Evolutionary conservation across 345 rosid species (phyloP).

Genomic region (Euphorbia tirucalli): DNA sequence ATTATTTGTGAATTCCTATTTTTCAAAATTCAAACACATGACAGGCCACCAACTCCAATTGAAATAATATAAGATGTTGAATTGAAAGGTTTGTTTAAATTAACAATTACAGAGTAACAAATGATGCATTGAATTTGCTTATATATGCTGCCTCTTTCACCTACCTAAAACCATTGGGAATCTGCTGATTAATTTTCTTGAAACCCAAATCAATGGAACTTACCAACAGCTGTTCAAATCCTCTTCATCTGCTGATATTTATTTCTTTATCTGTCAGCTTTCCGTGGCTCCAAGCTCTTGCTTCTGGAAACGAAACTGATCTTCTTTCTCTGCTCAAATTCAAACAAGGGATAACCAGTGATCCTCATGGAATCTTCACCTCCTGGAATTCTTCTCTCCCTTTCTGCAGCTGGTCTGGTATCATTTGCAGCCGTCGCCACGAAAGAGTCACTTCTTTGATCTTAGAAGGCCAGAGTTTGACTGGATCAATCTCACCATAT

Average conservation of each 20-base stretch:
- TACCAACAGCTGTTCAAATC: not conserved
- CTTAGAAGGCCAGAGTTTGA: not conserved
- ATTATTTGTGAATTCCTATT: too few relatives aligned
- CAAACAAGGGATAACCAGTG: conserved; percentile 5
- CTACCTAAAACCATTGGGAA: too few relatives aligned
- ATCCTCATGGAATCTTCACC: conserved; percentile 14
- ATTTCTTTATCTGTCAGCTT: not conserved
- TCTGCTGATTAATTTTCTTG: too few relatives aligned
- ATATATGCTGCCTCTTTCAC: too few relatives aligned
- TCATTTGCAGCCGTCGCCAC: conserved; percentile 8
- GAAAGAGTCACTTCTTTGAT: not conserved
- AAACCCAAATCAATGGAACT: not conserved
- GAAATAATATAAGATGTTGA: too few relatives aligned
- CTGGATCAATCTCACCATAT: conserved; percentile 4
- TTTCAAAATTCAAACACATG: too few relatives aligned
- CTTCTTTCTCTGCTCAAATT: conserved; percentile 8
- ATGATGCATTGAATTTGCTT: not conserved
- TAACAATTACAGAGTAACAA: too few relatives aligned
- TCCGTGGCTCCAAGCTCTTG: not conserved
- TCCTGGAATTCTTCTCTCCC: conserved; percentile 20
- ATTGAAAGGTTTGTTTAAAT: too few relatives aligned
- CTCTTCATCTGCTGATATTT: not conserved
- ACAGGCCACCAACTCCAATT: too few relatives aligned
- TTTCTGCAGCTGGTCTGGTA: conserved; percentile 11
- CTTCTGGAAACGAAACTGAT: conserved; percentile 3